Conservation (phyloP, 1,284 basidiomycete species). For the Sanguinoderma infundibulare region DNA sequence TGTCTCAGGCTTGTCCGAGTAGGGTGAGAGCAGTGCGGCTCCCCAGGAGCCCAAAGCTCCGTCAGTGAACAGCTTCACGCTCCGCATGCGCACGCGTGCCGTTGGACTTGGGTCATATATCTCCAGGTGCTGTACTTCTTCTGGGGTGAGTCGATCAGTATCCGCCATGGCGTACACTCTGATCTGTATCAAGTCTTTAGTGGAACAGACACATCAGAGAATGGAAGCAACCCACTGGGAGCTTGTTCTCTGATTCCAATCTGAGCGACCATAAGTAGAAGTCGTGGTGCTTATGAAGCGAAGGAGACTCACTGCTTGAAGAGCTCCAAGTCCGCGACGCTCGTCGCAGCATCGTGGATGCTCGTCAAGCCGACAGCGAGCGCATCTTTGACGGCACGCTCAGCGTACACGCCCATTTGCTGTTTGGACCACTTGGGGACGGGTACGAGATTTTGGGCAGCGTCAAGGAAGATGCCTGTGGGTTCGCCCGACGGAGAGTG, state of each 20-base stretch:
- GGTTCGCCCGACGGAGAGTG: conserved; percentile 13
- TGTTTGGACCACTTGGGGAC: conserved; percentile 64
- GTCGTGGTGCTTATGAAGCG: not conserved
- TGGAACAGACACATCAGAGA: not conserved
- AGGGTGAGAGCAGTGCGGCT: conserved; percentile 86
- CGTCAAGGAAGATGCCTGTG: conserved; percentile 63
- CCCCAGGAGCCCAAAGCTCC: conserved; percentile 92
- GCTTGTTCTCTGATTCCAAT: conserved; percentile 55
- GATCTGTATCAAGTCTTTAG: conserved; percentile 45
- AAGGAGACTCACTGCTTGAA: conserved; percentile 56
- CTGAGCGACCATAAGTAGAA: conserved; percentile 5
- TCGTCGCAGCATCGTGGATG: conserved; percentile 80
- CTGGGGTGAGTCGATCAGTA: conserved; percentile 61
- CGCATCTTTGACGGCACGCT: conserved; percentile 69
- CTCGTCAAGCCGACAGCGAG: conserved; percentile 78
- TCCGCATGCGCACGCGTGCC: conserved; percentile 69
- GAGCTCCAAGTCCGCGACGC: conserved; percentile 60
- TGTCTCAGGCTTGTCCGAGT: conserved; percentile 77
- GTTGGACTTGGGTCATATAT: conserved; percentile 67
- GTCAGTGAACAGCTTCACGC: conserved; percentile 85
- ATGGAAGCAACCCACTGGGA: conserved; percentile 56
- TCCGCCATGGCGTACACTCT: conserved; percentile 82
- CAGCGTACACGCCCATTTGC: conserved; percentile 64
- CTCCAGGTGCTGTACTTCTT: conserved; percentile 65
- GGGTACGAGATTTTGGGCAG: conserved; percentile 72